phyloP scores from a whole-genome alignment of 805 yeast genomes.

The Clavispora phyllophila region DNA sequence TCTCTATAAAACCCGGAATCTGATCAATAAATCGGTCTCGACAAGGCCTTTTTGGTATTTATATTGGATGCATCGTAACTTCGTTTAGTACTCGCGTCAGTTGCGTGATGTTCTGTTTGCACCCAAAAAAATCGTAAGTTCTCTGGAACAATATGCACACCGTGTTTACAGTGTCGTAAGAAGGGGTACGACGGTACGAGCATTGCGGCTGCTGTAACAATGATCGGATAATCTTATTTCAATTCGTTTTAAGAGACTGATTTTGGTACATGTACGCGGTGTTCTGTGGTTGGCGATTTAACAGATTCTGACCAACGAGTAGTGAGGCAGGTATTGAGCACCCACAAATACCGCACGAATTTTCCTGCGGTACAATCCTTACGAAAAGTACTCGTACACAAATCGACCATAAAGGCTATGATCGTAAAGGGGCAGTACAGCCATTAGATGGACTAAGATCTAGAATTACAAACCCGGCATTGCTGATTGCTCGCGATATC shows the following conservation, averaged over 20 bases:
- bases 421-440: not conserved
- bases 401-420: no score
- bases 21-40: not conserved
- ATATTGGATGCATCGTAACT: not conserved
- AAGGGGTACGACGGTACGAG: conserved; percentile 1
- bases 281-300: no score
- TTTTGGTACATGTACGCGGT: no score
- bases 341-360: no score
- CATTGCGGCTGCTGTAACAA: not conserved
- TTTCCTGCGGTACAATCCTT: no score
- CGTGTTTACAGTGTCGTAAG: not conserved
- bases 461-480: not conserved
- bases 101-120: conserved; percentile 2
- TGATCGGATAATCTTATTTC: not conserved
- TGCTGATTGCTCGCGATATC: not conserved
- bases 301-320: no score
- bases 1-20: not conserved
- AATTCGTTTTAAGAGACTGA: no score
- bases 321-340: no score
- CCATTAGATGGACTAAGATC: not conserved
- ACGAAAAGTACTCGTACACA: no score
- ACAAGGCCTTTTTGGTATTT: not conserved
- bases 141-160: not conserved
- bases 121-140: conserved; percentile 2
- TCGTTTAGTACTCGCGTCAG: not conserved